Evolutionary conservation across 768 basidiomycete genomes (phyloP), one percentile per base, ranked within the genome.

Genomic region (Tubosaeta brunneosetosa): DNA sequence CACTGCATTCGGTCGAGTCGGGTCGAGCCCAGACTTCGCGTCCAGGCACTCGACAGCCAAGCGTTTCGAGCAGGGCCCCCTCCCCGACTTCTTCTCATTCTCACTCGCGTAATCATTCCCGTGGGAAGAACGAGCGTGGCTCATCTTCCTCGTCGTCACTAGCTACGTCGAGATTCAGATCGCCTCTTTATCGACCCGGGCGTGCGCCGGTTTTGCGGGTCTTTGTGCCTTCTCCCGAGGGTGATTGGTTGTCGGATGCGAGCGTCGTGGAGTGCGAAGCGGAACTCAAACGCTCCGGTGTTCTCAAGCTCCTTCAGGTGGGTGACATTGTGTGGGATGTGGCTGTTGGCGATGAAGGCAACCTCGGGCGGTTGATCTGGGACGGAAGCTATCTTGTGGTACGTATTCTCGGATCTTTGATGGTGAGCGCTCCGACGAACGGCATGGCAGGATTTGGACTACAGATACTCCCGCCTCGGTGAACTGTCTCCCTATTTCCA

Each of bases 321-420:
- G 91, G 91, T 1, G 91, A 94, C 65, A 82, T 92, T 1, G 81
- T 93, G 13, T 93, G 91, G 89, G 91, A 93, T 61, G 75, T 85
- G 13, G 91, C 90, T 5, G 87, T 88, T 1, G 86, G 87, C 9
- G 90, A 92, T 63, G 90, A 93, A 64, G 88, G 85, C 1, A 92
- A 93, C 66, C 77, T 84, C 7, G 91, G 91, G n/a, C 72, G 87
- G 56, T 64, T 92, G 67, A 75, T 91, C 9, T 93, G 90, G 90
- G 91, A 92, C 64, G 91, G 91, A n/a, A 83, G 80, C 54, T 93
- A 91, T 70, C 76, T 93, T 7, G 83, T 93, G 60, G 90, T 92
- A 64, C 62, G 88, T 75, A 27, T 58, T 38, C 43, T 50, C 51
- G 50, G 45, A 44, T 50, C 38, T 48, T 5, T 32, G 2, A 14